Percentiles rank a stretch among this genome's conserved stretches.
phyloP scores from a whole-genome alignment of 1,284 basidiomycete genomes.

The Anthracocystis panici-leucophaei region DNA sequence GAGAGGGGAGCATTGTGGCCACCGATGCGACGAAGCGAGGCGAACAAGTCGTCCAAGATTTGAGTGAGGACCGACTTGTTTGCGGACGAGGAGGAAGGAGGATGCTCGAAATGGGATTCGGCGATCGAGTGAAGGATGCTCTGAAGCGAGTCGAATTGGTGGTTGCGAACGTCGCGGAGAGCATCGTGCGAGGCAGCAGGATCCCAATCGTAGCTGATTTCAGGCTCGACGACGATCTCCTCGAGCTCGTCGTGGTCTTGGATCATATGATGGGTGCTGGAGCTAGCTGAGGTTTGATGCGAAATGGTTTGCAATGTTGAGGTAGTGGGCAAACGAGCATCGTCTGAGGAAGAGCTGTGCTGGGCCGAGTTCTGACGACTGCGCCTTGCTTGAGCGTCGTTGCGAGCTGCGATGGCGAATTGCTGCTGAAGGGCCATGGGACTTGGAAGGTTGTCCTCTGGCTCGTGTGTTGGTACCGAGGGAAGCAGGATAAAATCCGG shows the following conservation, averaged over 20 bases:
- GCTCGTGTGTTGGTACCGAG: slow-evolving; percentile 54
- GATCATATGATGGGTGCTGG: slow-evolving; percentile 2
- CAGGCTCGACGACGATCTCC: slow-evolving; percentile 33
- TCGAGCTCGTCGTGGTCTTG: slow-evolving; percentile 34
- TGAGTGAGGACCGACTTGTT: slow-evolving; percentile 23
- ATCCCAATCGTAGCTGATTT: slow-evolving; percentile 11
- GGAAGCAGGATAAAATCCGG: slow-evolving; percentile 45
- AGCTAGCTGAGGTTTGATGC: not conserved
- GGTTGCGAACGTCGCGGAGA: slow-evolving; percentile 31
- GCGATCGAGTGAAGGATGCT: slow-evolving; percentile 37
- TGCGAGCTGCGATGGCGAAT: slow-evolving; percentile 31
- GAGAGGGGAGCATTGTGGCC: slow-evolving; percentile 40
- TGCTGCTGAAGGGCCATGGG: slow-evolving; percentile 37
- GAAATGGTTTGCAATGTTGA: not conserved
- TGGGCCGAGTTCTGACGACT: slow-evolving; percentile 24
- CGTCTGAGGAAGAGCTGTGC: slow-evolving; percentile 5
- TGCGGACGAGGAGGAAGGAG: not conserved
- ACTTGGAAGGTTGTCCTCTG: slow-evolving; percentile 47
- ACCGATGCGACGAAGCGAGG: slow-evolving; percentile 35
- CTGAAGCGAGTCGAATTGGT: slow-evolving; percentile 39
- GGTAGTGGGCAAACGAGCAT: not conserved
- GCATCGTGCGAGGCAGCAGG: slow-evolving; percentile 15
- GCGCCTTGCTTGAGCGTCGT: slow-evolving; percentile 24
- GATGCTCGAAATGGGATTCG: slow-evolving; percentile 19
- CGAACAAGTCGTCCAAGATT: slow-evolving; percentile 44